Conservation (phyloP, 352 stramenopile genomes). For the Pythium apleroticum region DNA sequence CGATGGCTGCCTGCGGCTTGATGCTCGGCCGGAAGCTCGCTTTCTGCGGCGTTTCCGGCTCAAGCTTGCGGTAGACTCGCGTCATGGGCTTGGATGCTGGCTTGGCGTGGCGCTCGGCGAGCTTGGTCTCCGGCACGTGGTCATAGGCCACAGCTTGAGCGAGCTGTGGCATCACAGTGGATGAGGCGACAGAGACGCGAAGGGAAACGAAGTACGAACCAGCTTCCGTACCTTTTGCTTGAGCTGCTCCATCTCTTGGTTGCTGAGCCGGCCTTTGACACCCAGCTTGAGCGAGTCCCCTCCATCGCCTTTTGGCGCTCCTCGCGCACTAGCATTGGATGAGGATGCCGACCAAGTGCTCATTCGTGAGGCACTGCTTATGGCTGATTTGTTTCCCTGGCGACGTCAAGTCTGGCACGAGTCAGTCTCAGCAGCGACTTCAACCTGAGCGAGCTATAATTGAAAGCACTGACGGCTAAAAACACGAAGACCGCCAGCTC, state of each 20-base stretch:
- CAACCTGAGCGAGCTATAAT: background rate
- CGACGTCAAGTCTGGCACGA: background rate
- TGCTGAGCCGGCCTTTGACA: conserved; percentile 54
- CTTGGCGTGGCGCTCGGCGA: conserved; percentile 21
- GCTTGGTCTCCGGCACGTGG: conserved; percentile 37
- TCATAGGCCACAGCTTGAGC: conserved; percentile 57
- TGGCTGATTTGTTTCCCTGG: background rate
- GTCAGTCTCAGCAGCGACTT: background rate
- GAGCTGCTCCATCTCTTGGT: conserved; percentile 72
- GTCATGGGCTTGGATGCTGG: conserved; percentile 51
- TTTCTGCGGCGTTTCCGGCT: conserved; percentile 12
- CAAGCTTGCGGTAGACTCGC: conserved; percentile 46
- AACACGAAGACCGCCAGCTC: background rate
- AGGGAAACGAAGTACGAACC: conserved; percentile 12
- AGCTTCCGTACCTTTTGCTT: conserved; percentile 52
- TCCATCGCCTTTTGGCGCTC: background rate
- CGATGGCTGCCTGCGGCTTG: conserved; percentile 65
- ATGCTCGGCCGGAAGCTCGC: conserved; percentile 27
- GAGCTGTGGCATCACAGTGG: conserved; percentile 31
- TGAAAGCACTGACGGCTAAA: background rate
- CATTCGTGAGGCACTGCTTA: background rate
- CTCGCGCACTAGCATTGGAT: background rate
- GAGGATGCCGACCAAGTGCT: background rate
- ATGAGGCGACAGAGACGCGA: too few relatives aligned
- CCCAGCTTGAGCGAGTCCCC: conserved; percentile 28